Conservation (phyloP, 805 yeast species). For the Saccharomycopsis sp. region DNA sequence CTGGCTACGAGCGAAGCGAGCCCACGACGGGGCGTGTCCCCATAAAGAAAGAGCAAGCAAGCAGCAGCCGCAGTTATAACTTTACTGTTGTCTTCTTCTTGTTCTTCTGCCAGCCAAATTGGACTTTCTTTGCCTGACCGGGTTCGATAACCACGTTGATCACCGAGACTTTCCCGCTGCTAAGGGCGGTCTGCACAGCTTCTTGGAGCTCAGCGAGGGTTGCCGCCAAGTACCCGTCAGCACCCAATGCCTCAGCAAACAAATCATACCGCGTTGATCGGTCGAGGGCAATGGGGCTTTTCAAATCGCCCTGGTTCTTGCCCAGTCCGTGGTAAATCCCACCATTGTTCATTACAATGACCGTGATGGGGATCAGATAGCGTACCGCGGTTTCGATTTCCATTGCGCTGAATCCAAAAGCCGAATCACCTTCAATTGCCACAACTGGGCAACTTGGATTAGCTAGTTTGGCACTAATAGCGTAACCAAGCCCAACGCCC, state of each 20-base stretch:
- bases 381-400: constrained; percentile 68
- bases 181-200: constrained; percentile 33
- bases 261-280: constrained; percentile 50
- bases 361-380: constrained; percentile 42
- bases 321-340: constrained; percentile 65
- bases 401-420: constrained; percentile 68
- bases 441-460: constrained; percentile 40
- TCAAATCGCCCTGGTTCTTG: constrained; percentile 26
- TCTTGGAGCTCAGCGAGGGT: constrained; percentile 33
- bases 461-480: constrained; percentile 51
- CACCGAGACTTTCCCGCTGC: constrained; percentile 28
- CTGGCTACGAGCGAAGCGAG: no score
- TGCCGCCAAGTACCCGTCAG: constrained; percentile 41
- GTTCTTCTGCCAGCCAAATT: constrained; percentile 58
- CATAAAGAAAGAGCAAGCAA: no score
- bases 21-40: no score
- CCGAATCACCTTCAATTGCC: constrained; percentile 70
- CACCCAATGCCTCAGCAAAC: constrained; percentile 51
- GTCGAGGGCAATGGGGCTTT: constrained; percentile 55
- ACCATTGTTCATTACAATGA: constrained; percentile 65
- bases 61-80: no score
- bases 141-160: constrained; percentile 58
- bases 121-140: constrained; percentile 46
- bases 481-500: constrained; percentile 71
- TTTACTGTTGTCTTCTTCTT: background rate